Evolutionary conservation across 306 rosid genomes (phyloP).

Genomic region (Citrullus colocynthis): DNA sequence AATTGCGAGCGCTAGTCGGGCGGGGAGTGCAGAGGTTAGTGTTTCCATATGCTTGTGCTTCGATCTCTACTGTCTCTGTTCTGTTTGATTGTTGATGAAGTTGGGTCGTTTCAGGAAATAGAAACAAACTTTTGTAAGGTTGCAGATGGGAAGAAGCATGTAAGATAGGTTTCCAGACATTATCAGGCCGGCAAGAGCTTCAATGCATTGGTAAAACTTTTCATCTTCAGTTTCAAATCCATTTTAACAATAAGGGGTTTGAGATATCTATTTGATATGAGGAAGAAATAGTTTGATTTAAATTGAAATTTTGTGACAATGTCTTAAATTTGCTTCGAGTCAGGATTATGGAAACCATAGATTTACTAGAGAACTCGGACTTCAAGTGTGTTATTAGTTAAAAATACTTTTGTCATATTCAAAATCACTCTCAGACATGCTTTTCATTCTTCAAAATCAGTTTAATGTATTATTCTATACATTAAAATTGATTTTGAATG

Average conservation of each 20-base stretch:
- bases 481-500: no score
- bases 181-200: background rate
- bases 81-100: background rate
- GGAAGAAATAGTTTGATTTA: background rate
- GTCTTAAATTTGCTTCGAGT: background rate
- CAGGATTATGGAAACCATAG: background rate
- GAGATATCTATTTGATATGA: background rate
- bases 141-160: background rate
- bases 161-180: background rate
- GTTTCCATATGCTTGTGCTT: background rate
- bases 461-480: no score
- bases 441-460: background rate
- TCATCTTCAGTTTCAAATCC: background rate
- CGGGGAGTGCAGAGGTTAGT: background rate
- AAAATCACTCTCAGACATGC: background rate
- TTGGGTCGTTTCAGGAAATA: background rate
- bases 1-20: background rate
- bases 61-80: background rate
- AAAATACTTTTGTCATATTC: background rate
- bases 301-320: slow-evolving; percentile 1
- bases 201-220: background rate
- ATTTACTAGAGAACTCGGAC: background rate
- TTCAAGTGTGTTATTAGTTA: background rate
- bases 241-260: background rate
- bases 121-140: slow-evolving; percentile 1